Conservation (phyloP, 352 stramenopile genomes). For the Thraustochytrium striatum region DNA sequence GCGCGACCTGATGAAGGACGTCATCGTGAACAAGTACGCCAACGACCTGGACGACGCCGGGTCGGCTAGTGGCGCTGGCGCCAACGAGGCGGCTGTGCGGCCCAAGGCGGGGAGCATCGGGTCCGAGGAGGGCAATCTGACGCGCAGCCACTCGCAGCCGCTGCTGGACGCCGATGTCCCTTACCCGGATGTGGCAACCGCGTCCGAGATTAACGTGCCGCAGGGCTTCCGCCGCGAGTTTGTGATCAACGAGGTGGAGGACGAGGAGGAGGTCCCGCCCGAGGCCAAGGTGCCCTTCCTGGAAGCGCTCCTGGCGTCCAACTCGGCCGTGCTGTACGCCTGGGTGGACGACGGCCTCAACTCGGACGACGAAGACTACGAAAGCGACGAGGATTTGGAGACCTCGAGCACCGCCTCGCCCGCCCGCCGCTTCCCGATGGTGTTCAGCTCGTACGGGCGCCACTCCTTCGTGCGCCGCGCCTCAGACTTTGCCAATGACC, state of each 20-base stretch:
- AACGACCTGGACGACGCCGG: slow-evolving; percentile 29
- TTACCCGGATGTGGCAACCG: slow-evolving; percentile 28
- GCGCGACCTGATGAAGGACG: slow-evolving; percentile 39
- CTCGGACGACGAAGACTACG: slow-evolving; percentile 1
- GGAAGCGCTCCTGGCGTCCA: slow-evolving; percentile 26
- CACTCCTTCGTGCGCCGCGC: background rate
- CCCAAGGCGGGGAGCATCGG: slow-evolving; percentile 1
- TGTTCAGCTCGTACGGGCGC: slow-evolving; percentile 37
- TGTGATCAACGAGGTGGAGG: background rate
- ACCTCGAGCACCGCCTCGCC: background rate
- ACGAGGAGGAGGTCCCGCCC: background rate
- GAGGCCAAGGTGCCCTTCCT: slow-evolving; percentile 2
- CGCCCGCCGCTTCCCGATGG: slow-evolving; percentile 9
- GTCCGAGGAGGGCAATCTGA: background rate
- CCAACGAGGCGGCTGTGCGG: background rate
- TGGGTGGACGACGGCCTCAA: slow-evolving; percentile 41
- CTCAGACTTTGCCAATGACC: slow-evolving; percentile 43
- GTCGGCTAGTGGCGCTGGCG: background rate
- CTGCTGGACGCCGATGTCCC: background rate
- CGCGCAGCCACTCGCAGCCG: slow-evolving; percentile 27
- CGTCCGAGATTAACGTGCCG: slow-evolving; percentile 43
- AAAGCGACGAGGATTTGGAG: slow-evolving; percentile 21
- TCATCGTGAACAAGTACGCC: slow-evolving; percentile 38
- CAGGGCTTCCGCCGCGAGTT: slow-evolving; percentile 30
- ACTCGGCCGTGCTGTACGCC: slow-evolving; percentile 33